These are phyloP conservation scores for Elsinoe perseae DNA, from an alignment of 2,329 filamentous ascomycete species.

Conservation along the genomic window DNA sequence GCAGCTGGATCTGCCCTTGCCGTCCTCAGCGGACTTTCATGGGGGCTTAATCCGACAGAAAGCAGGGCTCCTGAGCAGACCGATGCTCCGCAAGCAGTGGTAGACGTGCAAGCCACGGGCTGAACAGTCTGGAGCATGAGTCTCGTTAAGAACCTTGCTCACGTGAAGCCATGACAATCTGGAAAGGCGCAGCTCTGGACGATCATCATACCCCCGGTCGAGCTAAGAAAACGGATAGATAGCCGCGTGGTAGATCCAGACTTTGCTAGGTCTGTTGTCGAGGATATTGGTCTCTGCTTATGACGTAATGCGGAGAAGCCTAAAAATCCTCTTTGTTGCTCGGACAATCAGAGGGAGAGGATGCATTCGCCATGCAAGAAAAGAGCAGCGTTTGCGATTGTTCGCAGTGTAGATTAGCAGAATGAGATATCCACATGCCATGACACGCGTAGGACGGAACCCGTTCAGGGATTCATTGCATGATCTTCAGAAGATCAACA, in stretches of 20 bases:
- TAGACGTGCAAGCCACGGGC: not conserved
- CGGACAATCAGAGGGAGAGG: not conserved
- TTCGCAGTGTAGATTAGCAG: not conserved
- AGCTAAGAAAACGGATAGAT: not conserved
- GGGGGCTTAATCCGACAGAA: not conserved
- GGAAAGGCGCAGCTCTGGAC: not conserved
- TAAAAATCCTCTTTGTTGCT: constrained; percentile 14
- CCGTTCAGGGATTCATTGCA: not conserved
- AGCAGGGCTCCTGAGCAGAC: not conserved
- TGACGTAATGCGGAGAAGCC: constrained; percentile 12
- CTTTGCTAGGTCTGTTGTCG: not conserved
- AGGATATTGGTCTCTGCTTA: not conserved
- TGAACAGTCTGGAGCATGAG: not conserved
- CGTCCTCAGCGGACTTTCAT: constrained; percentile 17
- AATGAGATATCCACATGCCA: not conserved
- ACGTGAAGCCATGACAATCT: not conserved
- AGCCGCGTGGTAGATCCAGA: not conserved
- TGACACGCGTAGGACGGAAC: not conserved
- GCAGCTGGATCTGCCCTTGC: constrained; percentile 30
- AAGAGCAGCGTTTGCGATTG: not conserved
- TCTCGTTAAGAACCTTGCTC: not conserved
- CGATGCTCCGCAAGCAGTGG: not conserved
- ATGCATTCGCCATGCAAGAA: not conserved
- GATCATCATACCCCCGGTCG: not conserved
- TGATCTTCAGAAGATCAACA: constrained; percentile 6